Base-by-base conservation (phyloP, 305 asterid species). In the Petunia hybrid region DNA sequence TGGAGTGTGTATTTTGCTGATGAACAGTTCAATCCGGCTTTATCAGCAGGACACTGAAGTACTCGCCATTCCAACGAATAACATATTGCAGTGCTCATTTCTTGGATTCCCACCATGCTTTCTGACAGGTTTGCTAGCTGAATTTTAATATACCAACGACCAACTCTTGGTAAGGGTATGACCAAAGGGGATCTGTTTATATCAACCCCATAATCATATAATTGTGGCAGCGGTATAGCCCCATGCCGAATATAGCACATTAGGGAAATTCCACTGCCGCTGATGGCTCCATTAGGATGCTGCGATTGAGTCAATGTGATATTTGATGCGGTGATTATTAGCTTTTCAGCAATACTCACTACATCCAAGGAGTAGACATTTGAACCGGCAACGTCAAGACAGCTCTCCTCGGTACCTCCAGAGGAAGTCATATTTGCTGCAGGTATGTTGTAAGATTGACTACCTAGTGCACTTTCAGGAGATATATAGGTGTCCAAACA, bases 1-100 rank as follows among this genome's bases (percentile, higher is more conserved):
- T 91, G 97, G 89, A 97, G 96, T 83, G 57, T 76, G 87, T 94
- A 93, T 82, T 87, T 88, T 84, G 91, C 90, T 81, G 80, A 90
- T 2, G 97, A 82, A 91, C 99, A 97, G 86, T 93, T 92, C 22
- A 88, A 86, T 85, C 99, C 98, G 77, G 98, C 94, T 87, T 90
- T 94, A 82, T 87, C 89, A 8, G 80, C 57, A 63, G 98, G 99
- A 80, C 99, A 97, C 85, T 86, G 92, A 82, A 87, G 83, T 83
- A 97, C 84, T 88, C 89, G 90, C 92, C 90, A 89, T 83, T 85
- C 89, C 89, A 94, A 85, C 62, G 88, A 81, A 87, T 91, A 97
- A 84, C 99, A 97, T 43, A 87, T 78, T 57, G 81, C 85, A 46
- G 79, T 81, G 85, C 81, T 83, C 66, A 38, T 83, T 22, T 66